phyloP scores from a whole-genome alignment of 345 rosid species.

The Euphorbia peplus region DNA sequence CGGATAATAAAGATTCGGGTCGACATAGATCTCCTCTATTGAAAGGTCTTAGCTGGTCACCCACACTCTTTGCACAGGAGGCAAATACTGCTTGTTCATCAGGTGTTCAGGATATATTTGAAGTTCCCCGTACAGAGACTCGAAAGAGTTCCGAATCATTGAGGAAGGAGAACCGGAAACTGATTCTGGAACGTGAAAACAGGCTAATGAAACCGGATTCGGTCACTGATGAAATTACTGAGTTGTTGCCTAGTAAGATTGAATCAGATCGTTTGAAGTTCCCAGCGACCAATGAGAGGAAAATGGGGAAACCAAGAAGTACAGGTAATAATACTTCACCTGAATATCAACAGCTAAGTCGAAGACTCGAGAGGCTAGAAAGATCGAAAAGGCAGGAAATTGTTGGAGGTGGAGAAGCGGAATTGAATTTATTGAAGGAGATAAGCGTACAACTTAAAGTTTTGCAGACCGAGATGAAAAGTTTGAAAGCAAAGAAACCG shows the following conservation, averaged over 20 bases:
- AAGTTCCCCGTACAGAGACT: conserved; percentile 46
- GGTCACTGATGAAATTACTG: conserved; percentile 17
- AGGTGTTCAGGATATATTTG: conserved; percentile 56
- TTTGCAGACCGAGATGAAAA: conserved; percentile 58
- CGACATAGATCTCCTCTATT: conserved; percentile 25
- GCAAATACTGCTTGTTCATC: conserved; percentile 27
- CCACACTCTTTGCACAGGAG: conserved; percentile 34
- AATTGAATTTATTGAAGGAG: conserved; percentile 53
- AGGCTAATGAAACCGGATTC: conserved; percentile 39
- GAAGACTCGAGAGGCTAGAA: conserved; percentile 53
- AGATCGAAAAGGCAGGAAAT: conserved; percentile 37
- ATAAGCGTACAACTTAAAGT: conserved; percentile 59
- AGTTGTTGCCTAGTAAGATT: conserved; percentile 6
- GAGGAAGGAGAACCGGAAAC: conserved; percentile 21
- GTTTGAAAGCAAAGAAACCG: conserved; percentile 36
- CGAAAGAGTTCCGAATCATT: conserved; percentile 5
- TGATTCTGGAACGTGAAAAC: conserved; percentile 25
- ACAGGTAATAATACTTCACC: conserved; percentile 8
- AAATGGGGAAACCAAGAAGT: conserved; percentile 18
- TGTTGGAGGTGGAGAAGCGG: conserved; percentile 40
- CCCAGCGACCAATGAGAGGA: conserved; percentile 24
- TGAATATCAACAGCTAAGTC: conserved; percentile 31
- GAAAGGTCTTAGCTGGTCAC: conserved; percentile 39
- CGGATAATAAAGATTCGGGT: conserved; percentile 34
- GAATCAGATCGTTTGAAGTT: conserved; percentile 32